phyloP scores from a whole-genome alignment of 140 eudicot genomes.

The Bidens hawaiensis region DNA sequence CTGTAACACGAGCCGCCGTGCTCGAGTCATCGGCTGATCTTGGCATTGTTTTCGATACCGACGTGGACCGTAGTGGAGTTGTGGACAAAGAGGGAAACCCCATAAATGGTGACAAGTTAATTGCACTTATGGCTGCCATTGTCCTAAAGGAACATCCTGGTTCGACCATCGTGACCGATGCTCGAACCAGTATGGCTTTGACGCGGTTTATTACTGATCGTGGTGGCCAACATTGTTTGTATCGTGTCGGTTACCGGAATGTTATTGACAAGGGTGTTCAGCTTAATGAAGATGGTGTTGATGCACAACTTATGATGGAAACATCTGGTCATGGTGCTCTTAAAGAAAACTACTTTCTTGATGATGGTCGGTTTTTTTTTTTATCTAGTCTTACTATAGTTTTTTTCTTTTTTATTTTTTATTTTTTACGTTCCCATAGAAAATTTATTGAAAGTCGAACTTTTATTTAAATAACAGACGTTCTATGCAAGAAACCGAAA shows the following conservation, averaged over 20 bases:
- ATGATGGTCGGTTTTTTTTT: no score
- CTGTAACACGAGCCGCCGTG: constrained; percentile 69
- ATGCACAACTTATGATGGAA: constrained; percentile 93
- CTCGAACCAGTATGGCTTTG: constrained; percentile 77
- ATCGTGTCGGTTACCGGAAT: constrained; percentile 85
- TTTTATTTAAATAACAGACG: no score
- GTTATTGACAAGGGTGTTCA: constrained; percentile 88
- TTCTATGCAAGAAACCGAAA: no score
- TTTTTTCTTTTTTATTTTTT: no score
- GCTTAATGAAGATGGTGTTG: constrained; percentile 76
- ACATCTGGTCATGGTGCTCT: constrained; percentile 97
- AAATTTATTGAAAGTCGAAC: background rate
- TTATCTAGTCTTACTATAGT: no score
- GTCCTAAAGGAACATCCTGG: constrained; percentile 82
- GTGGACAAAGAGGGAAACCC: constrained; percentile 86
- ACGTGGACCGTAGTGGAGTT: constrained; percentile 93
- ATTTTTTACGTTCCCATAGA: background rate
- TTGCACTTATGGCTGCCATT: constrained; percentile 88
- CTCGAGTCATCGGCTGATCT: constrained; percentile 77
- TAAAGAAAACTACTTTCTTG: constrained; percentile 64
- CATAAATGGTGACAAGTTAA: constrained; percentile 83
- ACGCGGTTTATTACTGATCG: constrained; percentile 62
- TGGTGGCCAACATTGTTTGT: constrained; percentile 86
- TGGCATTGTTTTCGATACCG: constrained; percentile 95
- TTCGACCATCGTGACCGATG: constrained; percentile 93